Evolutionary conservation across 345 rosid species (phyloP), one percentile per base, ranked within the genome.

Genomic region (Eucalyptus marginata): DNA sequence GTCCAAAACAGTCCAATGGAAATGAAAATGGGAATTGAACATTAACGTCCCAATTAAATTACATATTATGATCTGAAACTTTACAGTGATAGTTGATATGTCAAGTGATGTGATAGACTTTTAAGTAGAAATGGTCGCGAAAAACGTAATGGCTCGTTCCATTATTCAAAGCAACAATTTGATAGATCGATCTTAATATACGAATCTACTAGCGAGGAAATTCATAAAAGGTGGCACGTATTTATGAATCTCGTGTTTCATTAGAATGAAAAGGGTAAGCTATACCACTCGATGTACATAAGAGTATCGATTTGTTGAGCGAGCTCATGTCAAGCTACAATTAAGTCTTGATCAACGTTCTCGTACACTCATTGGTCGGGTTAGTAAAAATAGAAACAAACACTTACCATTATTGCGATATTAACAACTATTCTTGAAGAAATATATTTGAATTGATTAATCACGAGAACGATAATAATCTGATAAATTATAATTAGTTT

Each of bases 181-280:
- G 14, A 20, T 20, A 20, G 14, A 36, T 76, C 6, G 5, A 76
- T 76, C 1, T 11, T 5, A 18, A 20, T 20, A 36, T 5, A 18
- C 5, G 3, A 36, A 36, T 2, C 8, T 16, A 17, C 24, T 9
- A 68, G 44, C 0, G 1, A 8, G 24, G 80, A 68, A 31, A 17
- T 33, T 68, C 1, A 0, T 0, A 66, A 10, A 36, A 31, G 0
- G 43, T 31, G 1, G 7, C 40, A 3, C 0, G 2, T 64, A n/a
- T 66, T 31, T 16, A 4, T 15, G 13, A 71, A 33, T 68, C 13
- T 8, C 10, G 1, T 52, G 25, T 52, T 52, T 25, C 25, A 3
- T 7, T 31, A 4, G 13, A 9, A 71, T 10, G 25, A 71, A 33
- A 33, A 6, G 25, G 2, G 0, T 5, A 36, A 33, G 46, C 2